A percentile compares a stretch with the other conserved stretches of the same genome.
These are phyloP conservation scores for Ascochyta lentis DNA, from an alignment of 2,329 filamentous ascomycete genomes.

Conservation along the genomic window DNA sequence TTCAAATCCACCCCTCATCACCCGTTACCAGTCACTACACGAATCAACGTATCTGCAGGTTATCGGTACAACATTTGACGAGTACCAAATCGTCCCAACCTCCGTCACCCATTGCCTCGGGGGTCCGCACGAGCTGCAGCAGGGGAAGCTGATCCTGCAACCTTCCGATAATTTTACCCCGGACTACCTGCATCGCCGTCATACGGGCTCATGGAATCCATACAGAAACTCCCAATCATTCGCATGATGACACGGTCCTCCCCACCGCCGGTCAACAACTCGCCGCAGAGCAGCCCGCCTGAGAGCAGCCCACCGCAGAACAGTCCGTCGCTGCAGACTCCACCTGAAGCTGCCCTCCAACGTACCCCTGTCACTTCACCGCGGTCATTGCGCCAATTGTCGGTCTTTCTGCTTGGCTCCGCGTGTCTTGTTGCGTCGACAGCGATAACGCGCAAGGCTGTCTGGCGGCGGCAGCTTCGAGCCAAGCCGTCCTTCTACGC, in stretches of 20 bases:
- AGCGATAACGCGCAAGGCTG: constrained; percentile 67
- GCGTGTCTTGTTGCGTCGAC: constrained; percentile 77
- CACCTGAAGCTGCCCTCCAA: constrained; percentile 31
- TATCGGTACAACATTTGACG: constrained; percentile 3
- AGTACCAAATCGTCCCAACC: not conserved
- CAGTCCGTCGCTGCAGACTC: constrained; percentile 15
- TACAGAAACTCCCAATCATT: constrained; percentile 28
- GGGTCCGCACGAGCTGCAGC: constrained; percentile 26
- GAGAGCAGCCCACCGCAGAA: constrained; percentile 9
- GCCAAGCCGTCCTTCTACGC: constrained; percentile 75
- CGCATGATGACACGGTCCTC: constrained; percentile 35
- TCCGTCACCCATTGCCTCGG: constrained; percentile 13
- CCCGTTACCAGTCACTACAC: not conserved
- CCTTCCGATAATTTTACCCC: constrained; percentile 19
- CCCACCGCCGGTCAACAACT: constrained; percentile 25
- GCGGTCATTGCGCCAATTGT: constrained; percentile 67
- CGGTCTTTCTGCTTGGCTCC: constrained; percentile 76
- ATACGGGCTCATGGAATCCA: constrained; percentile 28
- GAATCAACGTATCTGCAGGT: not conserved
- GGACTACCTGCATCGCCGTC: constrained; percentile 16
- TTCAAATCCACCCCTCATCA: not conserved
- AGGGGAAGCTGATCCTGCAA: constrained; percentile 31
- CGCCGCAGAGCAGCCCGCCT: constrained; percentile 3
- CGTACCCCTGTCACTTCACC: constrained; percentile 50
- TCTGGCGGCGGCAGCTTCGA: constrained; percentile 67